Evolutionary conservation across 805 yeast species (phyloP).

Genomic region (Kurtzmaniella cleridarum): DNA sequence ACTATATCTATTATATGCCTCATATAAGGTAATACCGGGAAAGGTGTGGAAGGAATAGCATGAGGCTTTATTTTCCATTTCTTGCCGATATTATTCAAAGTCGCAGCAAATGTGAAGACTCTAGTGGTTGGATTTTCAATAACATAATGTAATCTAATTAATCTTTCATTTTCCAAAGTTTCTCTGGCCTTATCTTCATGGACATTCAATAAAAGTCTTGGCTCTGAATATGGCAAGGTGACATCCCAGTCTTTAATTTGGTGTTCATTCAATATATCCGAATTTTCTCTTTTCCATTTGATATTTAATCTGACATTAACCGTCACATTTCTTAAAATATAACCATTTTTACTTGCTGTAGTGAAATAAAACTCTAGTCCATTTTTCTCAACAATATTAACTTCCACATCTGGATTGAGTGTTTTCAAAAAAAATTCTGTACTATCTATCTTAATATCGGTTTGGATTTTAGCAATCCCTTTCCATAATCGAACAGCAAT

Average conservation of each 20-base stretch:
- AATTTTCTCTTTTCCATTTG: slow-evolving; percentile 28
- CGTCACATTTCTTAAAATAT: slow-evolving; percentile 33
- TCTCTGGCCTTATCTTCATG: slow-evolving; percentile 11
- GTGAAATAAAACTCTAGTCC: slow-evolving; percentile 18
- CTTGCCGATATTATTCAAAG: slow-evolving; percentile 32
- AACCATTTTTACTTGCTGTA: slow-evolving; percentile 34
- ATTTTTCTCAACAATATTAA: slow-evolving; percentile 10
- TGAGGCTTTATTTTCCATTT: slow-evolving; percentile 17
- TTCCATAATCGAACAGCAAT: slow-evolving; percentile 28
- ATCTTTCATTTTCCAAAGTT: slow-evolving; percentile 15
- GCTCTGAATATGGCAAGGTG: slow-evolving; percentile 60
- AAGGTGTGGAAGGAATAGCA: slow-evolving; percentile 27
- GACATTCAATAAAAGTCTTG: slow-evolving; percentile 52
- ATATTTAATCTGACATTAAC: slow-evolving; percentile 19
- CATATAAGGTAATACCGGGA: slow-evolving; percentile 61
- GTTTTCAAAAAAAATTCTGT: slow-evolving; percentile 18
- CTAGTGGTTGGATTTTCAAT: slow-evolving; percentile 75
- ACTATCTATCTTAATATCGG: slow-evolving; percentile 12
- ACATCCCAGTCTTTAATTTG: slow-evolving; percentile 43
- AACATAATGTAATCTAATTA: slow-evolving; percentile 33
- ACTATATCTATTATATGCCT: slow-evolving; percentile 32
- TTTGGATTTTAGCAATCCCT: slow-evolving; percentile 11
- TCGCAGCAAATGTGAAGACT: slow-evolving; percentile 56
- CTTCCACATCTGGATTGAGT: slow-evolving; percentile 21
- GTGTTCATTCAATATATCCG: slow-evolving; percentile 20